Evolutionary conservation across 1,139 yeast genomes (phyloP), one percentile per base, ranked within the genome.

Genomic region (Lodderomyces pseudojiufengensis): DNA sequence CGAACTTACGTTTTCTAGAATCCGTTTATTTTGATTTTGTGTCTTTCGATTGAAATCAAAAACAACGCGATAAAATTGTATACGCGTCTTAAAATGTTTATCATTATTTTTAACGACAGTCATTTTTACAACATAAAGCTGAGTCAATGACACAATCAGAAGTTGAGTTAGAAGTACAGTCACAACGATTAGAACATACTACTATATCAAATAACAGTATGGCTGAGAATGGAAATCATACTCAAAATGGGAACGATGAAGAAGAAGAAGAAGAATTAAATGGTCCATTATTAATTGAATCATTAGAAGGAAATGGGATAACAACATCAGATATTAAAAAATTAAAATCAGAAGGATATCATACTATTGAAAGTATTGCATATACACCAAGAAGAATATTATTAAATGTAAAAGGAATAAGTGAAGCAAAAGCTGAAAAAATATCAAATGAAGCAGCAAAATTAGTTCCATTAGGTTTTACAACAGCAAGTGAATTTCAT

Each of bases 401-500:
- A 33, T 64, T 85, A 33, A 73, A 75, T 5, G 85, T 94, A 33
- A 88, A 87, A 56, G 98, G 98, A 31, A 88, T 92, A 29, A 84
- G 95, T 18, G 99, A 94, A 55, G 92, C 94, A 36, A 94, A 94
- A 57, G 97, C 97, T 0, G 97, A 88, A 51, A 80, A 80, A 50
- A 66, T 92, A 37, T 65, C 88, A 36, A 71, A 71, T 28, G 97
- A 86, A 51, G 97, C 97, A 0, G 77, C 94, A 26, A 80, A 84
- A 49, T 65, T 82, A 36, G 97, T 92, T 2, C 97, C 97, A 8
- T 77, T 94, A 78, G 99, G 99, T 0, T 94, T 92, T 65, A 92
- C 97, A 22, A 92, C 98, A 0, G 98, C 98, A 3, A 83, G 95
- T 1, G 97, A 90, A 57, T 88, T 86, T 55, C 97, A 88, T 57